A percentile compares a stretch with the other conserved stretches of the same genome.
Evolutionary conservation across 768 basidiomycete genomes (phyloP).

Genomic region (Thelephora ganbajun): DNA sequence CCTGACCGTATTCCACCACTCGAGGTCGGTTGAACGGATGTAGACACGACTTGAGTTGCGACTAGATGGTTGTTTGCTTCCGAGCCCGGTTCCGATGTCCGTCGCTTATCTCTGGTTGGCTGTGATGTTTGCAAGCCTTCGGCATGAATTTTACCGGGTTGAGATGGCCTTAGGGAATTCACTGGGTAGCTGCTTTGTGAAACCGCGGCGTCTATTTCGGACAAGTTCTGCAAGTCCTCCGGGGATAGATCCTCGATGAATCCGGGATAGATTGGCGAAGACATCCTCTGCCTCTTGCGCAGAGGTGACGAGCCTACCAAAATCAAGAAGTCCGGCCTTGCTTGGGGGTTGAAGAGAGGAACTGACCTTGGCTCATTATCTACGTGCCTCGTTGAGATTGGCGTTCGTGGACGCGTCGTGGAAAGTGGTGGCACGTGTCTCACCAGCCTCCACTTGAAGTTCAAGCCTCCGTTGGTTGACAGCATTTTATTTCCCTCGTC

Average conservation of each 20-base stretch:
- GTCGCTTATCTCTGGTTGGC: too few relatives aligned
- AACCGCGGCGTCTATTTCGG: conserved; percentile 7
- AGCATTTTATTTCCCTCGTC: too few relatives aligned
- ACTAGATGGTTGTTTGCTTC: neutral
- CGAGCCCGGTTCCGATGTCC: neutral
- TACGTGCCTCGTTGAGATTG: too few relatives aligned
- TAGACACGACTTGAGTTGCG: neutral
- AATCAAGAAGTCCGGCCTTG: too few relatives aligned
- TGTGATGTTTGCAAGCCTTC: neutral
- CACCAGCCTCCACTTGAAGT: too few relatives aligned
- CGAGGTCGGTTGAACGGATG: neutral
- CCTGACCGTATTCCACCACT: neutral
- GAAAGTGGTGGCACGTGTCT: too few relatives aligned
- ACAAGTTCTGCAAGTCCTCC: conserved; percentile 35
- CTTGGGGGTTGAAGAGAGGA: too few relatives aligned
- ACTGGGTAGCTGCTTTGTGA: conserved; percentile 2
- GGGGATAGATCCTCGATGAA: conserved; percentile 31
- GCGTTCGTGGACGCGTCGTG: too few relatives aligned
- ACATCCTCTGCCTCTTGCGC: conserved; percentile 44
- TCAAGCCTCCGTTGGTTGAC: too few relatives aligned
- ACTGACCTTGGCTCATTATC: too few relatives aligned
- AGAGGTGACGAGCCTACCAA: neutral
- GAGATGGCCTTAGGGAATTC: neutral
- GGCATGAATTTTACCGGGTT: neutral
- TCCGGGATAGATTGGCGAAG: conserved; percentile 50